These are phyloP conservation scores for Tausonia pullulans DNA, from an alignment of 1,284 basidiomycete species.

Conservation along the genomic window DNA sequence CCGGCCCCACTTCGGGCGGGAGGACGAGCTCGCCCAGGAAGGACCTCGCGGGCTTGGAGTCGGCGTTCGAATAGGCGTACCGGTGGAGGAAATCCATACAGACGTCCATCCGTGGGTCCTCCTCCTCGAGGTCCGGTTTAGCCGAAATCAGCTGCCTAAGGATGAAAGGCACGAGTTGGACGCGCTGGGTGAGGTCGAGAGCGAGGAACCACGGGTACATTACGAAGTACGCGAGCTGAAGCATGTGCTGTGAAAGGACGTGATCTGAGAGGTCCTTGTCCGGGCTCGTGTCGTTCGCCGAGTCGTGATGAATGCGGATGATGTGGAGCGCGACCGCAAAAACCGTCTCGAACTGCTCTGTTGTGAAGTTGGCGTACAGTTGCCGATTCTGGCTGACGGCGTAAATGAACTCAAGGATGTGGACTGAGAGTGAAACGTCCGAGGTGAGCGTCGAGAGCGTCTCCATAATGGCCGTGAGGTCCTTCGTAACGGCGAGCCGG, in stretches of 20 bases:
- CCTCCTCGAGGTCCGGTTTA: conserved; percentile 59
- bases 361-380: conserved; percentile 85
- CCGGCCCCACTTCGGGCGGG: conserved; percentile 24
- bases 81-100: conserved; percentile 97
- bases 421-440: conserved; percentile 82
- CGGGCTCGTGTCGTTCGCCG: conserved; percentile 29
- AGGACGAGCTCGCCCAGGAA: conserved; percentile 56
- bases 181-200: conserved; percentile 71
- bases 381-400: conserved; percentile 70
- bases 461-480: conserved; percentile 68
- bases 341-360: conserved; percentile 83
- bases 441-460: conserved; percentile 92
- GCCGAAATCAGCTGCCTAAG: conserved; percentile 77
- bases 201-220: conserved; percentile 95
- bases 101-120: conserved; percentile 89
- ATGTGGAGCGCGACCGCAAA: conserved; percentile 94
- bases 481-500: conserved; percentile 68
- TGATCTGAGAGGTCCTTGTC: conserved; percentile 30
- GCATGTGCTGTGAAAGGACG: conserved; percentile 90
- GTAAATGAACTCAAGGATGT: conserved; percentile 86
- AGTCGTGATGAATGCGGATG: conserved; percentile 72
- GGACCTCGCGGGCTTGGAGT: conserved; percentile 75
- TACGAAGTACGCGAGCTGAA: conserved; percentile 83
- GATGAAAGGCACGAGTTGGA: conserved; percentile 74
- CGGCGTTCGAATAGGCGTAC: conserved; percentile 88